phyloP scores from a whole-genome alignment of 305 asterid species.

The Solanum hybrid region DNA sequence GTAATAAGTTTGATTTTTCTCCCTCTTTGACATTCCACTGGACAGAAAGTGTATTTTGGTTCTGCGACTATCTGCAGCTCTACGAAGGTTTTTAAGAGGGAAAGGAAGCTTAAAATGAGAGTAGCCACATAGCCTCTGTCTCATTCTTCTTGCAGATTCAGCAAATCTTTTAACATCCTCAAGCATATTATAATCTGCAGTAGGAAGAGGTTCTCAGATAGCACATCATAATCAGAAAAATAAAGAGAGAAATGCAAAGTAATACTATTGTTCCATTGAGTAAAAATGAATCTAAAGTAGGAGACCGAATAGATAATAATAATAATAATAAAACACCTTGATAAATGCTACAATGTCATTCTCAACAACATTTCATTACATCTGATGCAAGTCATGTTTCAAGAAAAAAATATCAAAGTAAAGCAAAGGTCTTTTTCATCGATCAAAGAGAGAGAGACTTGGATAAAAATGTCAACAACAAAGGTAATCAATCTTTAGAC shows the following conservation, averaged over 20 bases:
- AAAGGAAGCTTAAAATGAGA: conserved; percentile 37
- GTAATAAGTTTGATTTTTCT: conserved; percentile 47
- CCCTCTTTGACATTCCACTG: conserved; percentile 72
- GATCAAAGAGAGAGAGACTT: background rate
- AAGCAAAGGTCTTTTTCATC: background rate
- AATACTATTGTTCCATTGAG: background rate
- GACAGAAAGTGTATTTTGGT: conserved; percentile 47
- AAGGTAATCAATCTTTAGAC: background rate
- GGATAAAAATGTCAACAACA: background rate
- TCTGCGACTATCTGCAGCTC: conserved; percentile 53
- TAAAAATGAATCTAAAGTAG: background rate
- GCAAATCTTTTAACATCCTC: conserved; percentile 87
- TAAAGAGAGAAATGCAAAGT: background rate
- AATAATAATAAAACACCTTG: background rate
- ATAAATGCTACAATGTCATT: background rate
- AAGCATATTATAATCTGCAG: conserved; percentile 66
- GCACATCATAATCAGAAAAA: background rate
- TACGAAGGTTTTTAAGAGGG: conserved; percentile 47
- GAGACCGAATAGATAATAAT: background rate
- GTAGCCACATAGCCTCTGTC: conserved; percentile 35
- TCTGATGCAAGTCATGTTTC: background rate
- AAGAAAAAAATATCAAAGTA: background rate
- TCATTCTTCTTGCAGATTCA: conserved; percentile 65
- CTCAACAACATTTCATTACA: background rate
- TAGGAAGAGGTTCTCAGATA: background rate